Percentiles rank a stretch among this genome's conserved stretches.
Evolutionary conservation across 805 yeast species (phyloP).

Genomic region (Saturnispora quitensis): DNA sequence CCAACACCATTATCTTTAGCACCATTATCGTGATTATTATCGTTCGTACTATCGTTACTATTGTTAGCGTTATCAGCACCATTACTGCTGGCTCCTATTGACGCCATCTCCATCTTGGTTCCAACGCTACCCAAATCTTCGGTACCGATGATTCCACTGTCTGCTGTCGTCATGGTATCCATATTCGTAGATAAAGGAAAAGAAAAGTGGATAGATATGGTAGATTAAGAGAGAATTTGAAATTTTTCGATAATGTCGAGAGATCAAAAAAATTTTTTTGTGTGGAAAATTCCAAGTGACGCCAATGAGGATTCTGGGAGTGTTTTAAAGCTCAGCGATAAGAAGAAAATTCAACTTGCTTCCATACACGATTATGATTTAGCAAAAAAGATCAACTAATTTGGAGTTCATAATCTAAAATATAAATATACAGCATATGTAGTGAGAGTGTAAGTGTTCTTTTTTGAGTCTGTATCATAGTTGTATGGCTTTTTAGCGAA

Average conservation of each 20-base stretch:
- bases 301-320: neutral
- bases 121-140: neutral
- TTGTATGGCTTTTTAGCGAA: neutral
- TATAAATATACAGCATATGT: neutral
- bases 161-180: neutral
- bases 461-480: neutral
- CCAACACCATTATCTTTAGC: neutral
- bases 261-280: constrained; percentile 38
- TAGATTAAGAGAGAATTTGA: constrained; percentile 39
- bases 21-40: neutral
- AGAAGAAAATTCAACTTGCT: neutral
- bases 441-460: neutral
- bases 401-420: neutral
- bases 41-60: neutral
- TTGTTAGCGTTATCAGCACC: neutral
- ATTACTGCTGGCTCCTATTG: neutral
- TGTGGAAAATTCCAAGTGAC: neutral
- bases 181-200: neutral
- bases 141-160: neutral
- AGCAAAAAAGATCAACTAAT: no score
- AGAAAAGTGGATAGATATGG: neutral
- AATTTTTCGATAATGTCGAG: constrained; percentile 36
- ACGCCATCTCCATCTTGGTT: neutral
- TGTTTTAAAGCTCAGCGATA: neutral
- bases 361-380: no score